A percentile compares a stretch with the other conserved stretches of the same genome.
phyloP scores from a whole-genome alignment of 1,284 basidiomycete genomes.

The Lignosus rhinocerotis region DNA sequence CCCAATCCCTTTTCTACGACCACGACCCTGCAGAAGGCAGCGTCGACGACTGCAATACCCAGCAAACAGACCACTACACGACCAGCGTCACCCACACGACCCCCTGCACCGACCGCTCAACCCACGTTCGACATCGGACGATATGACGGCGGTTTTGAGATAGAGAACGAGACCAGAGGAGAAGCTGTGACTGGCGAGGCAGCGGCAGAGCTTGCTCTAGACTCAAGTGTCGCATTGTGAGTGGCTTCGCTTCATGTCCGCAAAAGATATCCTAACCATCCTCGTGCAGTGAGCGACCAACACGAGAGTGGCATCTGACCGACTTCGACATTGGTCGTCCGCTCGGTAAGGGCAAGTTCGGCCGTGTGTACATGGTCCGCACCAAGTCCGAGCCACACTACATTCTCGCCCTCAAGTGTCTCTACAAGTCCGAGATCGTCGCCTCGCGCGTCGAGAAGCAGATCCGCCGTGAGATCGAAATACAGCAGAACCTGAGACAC shows the following conservation, averaged over 20 bases:
- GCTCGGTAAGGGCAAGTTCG: conserved; percentile 98
- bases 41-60: conserved; percentile 25
- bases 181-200: conserved; percentile 69
- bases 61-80: conserved; percentile 29
- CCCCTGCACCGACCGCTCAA: background rate
- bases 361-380: conserved; percentile 97
- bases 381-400: conserved; percentile 87
- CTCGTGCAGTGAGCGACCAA: conserved; percentile 56
- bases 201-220: conserved; percentile 73
- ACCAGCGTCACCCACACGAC: conserved; percentile 30
- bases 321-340: conserved; percentile 95
- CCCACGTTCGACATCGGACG: conserved; percentile 67
- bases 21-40: conserved; percentile 25
- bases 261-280: background rate
- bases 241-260: conserved; percentile 26
- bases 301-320: conserved; percentile 81
- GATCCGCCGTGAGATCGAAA: conserved; percentile 96
- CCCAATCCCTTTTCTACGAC: conserved; percentile 45
- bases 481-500: conserved; percentile 96
- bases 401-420: conserved; percentile 95
- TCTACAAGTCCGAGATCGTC: conserved; percentile 97
- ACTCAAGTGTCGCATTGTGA: conserved; percentile 69
- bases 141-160: conserved; percentile 87
- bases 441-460: conserved; percentile 89
- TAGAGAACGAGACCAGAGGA: conserved; percentile 70